A percentile compares a stretch with the other conserved stretches of the same genome.
Conservation (phyloP, 176 grass and related monocot species). For the Oryza nivara region DNA sequence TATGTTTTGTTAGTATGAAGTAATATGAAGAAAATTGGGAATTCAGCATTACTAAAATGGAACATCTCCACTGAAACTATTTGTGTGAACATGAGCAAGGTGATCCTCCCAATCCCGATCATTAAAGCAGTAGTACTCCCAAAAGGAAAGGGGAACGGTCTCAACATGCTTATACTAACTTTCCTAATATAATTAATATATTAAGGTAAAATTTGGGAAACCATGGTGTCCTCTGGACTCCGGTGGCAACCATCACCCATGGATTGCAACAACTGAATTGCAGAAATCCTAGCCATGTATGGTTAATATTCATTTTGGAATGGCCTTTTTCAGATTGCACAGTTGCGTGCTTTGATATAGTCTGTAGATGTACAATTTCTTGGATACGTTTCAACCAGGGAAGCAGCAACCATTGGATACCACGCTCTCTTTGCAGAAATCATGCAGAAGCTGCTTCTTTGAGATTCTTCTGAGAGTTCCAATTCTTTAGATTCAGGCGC, state of each 20-base stretch:
- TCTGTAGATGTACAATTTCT: neutral
- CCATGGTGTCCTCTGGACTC: neutral
- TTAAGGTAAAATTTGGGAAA: too few species aligned
- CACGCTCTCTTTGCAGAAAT: neutral
- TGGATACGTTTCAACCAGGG: neutral
- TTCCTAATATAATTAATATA: too few species aligned
- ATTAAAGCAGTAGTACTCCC: too few species aligned
- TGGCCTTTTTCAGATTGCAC: neutral
- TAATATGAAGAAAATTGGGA: neutral
- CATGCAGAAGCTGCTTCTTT: neutral
- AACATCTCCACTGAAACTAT: neutral
- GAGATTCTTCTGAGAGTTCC: neutral
- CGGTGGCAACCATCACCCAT: neutral
- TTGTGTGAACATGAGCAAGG: neutral
- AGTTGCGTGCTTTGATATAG: neutral
- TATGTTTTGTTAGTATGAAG: neutral
- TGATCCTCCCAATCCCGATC: too few species aligned
- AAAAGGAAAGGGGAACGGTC: too few species aligned
- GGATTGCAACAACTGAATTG: neutral
- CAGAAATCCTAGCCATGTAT: neutral
- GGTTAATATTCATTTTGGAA: neutral
- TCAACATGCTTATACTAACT: too few species aligned
- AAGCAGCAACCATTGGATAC: neutral
- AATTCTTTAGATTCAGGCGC: neutral
- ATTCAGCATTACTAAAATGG: neutral